A percentile compares a stretch with the other conserved stretches of the same genome.
phyloP scores from a whole-genome alignment of 495 filamentous ascomycete genomes.

The Rhypophila decipiens region DNA sequence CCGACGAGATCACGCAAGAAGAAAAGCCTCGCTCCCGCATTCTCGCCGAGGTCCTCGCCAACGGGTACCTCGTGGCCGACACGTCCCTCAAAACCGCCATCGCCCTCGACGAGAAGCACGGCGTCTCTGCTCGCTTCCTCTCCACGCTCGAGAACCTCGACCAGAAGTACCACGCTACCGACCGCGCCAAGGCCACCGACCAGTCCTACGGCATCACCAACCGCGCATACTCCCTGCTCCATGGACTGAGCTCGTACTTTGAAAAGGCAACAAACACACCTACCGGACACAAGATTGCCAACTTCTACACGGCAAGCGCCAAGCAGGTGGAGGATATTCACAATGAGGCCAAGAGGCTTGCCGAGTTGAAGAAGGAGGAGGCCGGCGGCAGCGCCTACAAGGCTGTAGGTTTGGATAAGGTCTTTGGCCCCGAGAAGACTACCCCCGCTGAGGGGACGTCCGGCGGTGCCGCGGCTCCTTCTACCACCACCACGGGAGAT shows the following conservation, averaged over 20 bases:
- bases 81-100: slow-evolving; percentile 78
- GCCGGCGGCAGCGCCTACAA: slow-evolving; percentile 42
- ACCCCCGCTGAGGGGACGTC: neutral
- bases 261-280: slow-evolving; percentile 84
- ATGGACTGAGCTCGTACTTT: slow-evolving; percentile 68
- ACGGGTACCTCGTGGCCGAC: slow-evolving; percentile 86
- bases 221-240: slow-evolving; percentile 57
- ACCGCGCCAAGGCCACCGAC: slow-evolving; percentile 71
- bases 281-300: slow-evolving; percentile 74
- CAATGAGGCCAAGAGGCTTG: slow-evolving; percentile 76
- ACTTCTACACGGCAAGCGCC: slow-evolving; percentile 74
- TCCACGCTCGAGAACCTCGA: slow-evolving; percentile 69
- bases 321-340: slow-evolving; percentile 93
- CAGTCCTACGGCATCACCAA: slow-evolving; percentile 65
- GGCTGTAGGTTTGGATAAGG: slow-evolving; percentile 38
- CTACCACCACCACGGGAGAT: slow-evolving; percentile 7
- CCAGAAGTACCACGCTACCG: slow-evolving; percentile 69
- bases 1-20: slow-evolving; percentile 75
- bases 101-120: slow-evolving; percentile 83
- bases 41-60: slow-evolving; percentile 88
- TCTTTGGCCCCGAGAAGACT: slow-evolving; percentile 37
- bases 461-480: slow-evolving; percentile 3
- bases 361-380: slow-evolving; percentile 76
- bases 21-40: slow-evolving; percentile 93
- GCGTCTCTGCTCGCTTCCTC: slow-evolving; percentile 72